Base-by-base conservation (phyloP, 257 asterid genomes). In the Scutellaria minor region DNA sequence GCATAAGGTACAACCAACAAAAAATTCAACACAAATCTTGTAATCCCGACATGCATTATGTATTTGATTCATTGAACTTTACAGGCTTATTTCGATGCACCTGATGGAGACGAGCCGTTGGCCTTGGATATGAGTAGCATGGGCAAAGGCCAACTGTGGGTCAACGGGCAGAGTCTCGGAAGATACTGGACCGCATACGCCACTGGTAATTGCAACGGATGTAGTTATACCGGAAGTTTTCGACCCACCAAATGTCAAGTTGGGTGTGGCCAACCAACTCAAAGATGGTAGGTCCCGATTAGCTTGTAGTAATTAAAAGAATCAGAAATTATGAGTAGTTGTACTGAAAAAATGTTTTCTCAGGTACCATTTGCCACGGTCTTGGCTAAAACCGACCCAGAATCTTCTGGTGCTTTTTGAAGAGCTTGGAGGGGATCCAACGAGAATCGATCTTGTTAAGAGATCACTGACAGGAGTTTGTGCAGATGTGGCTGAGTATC, bases 111-210 rank as follows among this genome's bases (percentile, higher is more conserved):
- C 20, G 97, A 93, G 72, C 96, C 97, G 5, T 84, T 93, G 85
- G 97, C 96, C 66, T 70, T 93, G 83, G 97, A 93, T 85, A 84
- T 93, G 96, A 77, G 85, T 61, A 89, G 96, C 81, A 90, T 93
- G 97, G 96, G 97, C 41, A 93, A 90, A 83, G 98, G 98, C 67
- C 92, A 90, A 78, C 75, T 93, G 6, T 93, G 98, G 98, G 84
- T 91, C 18, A 93, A 93, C 35, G 96, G 97, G 35, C 87, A 86
- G 72, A 89, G 96, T 71, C 82, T 93, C 9, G 96, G 98, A 69
- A 80, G 98, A 80, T 93, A 89, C 74, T 89, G 96, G 96, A 85
- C 97, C 9, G 86, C 89, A 4, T 73, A 55, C 60, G 97, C 96
- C 70, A 53, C 84, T 12, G 98, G 97, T 41, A 68, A 84, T 74